Evolutionary conservation across 2,329 filamentous ascomycete genomes (phyloP), one percentile per base, ranked within the genome.

Genomic region (Pseudonectria foliicola): DNA sequence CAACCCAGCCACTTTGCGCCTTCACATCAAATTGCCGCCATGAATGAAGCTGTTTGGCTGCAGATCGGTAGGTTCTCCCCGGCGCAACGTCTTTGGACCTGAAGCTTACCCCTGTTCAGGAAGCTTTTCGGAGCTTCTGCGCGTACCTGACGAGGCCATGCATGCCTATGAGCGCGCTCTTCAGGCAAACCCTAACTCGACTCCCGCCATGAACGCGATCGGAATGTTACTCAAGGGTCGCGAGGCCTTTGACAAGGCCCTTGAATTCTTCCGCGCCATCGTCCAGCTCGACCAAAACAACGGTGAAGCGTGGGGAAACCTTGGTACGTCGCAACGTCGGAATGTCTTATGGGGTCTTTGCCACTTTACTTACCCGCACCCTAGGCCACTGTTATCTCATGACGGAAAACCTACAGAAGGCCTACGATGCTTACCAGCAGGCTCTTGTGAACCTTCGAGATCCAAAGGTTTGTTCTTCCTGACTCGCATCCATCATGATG

Each of bases 351-450:
- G n/a, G n/a, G n/a, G n/a, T n/a, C n/a, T n/a, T n/a, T n/a, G 21
- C 34, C 31, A 28, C 31, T 39, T 35, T 25, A 31, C 42, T 53
- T 35, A 50, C 46, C 15, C 16, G 35, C 30, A 32, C 21, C 29
- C 11, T 49, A 90, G 87, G 92, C n/a, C 92, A 96, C 60, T 96
- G 92, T 65, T 94, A 90, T 58, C 71, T 98, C 16, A 98, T 98
- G 92, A 94, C 95, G 77, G 92, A 98, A 55, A 90, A 95, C 54
- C 66, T 96, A 24, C 92, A 96, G 63, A 88, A 96, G 56, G 92
- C 92, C 1, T 98, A 98, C 55, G 85, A 86, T 23, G 89, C 92
- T 1, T 98, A 98, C 58, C 92, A 98, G 59, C 87, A 93, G 57
- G 92, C 92, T 6, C 67, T 96, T 6, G 90, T 95, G 44, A 90